These are phyloP conservation scores for Aurinia saxatilis DNA, from an alignment of 345 rosid genomes.

Conservation along the genomic window DNA sequence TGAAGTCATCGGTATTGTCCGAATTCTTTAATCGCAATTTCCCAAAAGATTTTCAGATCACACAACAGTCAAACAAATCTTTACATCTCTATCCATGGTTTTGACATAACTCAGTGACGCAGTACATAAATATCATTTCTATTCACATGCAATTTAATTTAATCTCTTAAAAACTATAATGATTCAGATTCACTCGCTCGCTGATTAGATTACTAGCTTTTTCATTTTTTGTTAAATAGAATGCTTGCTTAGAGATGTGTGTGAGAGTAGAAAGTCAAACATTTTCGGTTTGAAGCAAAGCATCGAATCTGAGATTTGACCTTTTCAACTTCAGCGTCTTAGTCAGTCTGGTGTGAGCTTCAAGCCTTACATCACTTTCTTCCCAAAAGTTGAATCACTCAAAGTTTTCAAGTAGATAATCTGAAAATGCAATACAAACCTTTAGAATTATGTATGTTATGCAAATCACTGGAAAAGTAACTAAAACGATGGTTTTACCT, in stretches of 20 bases:
- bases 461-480: not conserved
- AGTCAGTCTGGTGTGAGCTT: slow-evolving; percentile 20
- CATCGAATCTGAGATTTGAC: slow-evolving; percentile 4
- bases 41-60: slow-evolving; percentile 7
- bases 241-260: slow-evolving; percentile 8
- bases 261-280: slow-evolving; percentile 2
- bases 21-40: not conserved
- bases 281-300: slow-evolving; percentile 12
- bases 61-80: slow-evolving; percentile 1
- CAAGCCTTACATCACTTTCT: slow-evolving; percentile 17
- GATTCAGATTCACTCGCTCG: slow-evolving; percentile 3
- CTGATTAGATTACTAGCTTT: slow-evolving; percentile 13
- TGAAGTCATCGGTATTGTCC: slow-evolving; percentile 7
- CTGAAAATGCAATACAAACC: slow-evolving; percentile 17
- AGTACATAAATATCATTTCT: slow-evolving; percentile 15
- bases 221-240: not conserved
- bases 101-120: slow-evolving; percentile 5
- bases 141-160: slow-evolving; percentile 17
- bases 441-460: not conserved
- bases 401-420: slow-evolving; percentile 7
- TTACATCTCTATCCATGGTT: slow-evolving; percentile 14
- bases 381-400: slow-evolving; percentile 3
- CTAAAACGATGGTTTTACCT: slow-evolving; percentile 16
- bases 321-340: slow-evolving; percentile 3
- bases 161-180: slow-evolving; percentile 3